phyloP scores from a whole-genome alignment of 2,329 filamentous ascomycete species.

The Paramyrothecium sp. region DNA sequence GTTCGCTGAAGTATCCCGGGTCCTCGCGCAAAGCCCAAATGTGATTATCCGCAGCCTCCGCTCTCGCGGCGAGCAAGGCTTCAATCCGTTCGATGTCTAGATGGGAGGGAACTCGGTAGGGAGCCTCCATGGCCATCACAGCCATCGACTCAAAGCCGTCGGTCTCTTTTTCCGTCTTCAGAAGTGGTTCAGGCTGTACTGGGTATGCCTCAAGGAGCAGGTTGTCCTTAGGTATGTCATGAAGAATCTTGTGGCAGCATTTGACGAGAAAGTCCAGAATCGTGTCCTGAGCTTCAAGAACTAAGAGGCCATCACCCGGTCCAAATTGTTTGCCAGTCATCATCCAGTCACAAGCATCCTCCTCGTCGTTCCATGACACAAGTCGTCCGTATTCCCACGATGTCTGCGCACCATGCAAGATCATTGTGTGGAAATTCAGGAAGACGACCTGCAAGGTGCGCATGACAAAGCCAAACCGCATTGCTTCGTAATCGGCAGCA shows the following conservation, averaged over 20 bases:
- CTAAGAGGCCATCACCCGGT: constrained; percentile 45
- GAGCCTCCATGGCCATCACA: constrained; percentile 44
- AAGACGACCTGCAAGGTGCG: constrained; percentile 20
- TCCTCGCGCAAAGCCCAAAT: constrained; percentile 57
- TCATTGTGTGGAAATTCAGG: constrained; percentile 30
- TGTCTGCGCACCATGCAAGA: constrained; percentile 25
- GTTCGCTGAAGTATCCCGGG: constrained; percentile 51
- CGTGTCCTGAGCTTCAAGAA: constrained; percentile 50
- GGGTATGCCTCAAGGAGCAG: constrained; percentile 25
- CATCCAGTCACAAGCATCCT: constrained; percentile 36
- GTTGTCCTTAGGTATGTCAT: constrained; percentile 39
- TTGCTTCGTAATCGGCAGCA: constrained; percentile 35
- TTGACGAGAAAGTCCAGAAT: constrained; percentile 47
- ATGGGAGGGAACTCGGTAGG: constrained; percentile 47
- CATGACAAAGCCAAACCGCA: constrained; percentile 24
- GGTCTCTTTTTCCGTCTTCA: constrained; percentile 23
- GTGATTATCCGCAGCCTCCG: constrained; percentile 48
- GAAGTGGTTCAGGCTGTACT: constrained; percentile 34
- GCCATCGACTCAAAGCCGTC: constrained; percentile 35
- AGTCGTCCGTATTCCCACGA: constrained; percentile 34
- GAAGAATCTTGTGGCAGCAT: constrained; percentile 46
- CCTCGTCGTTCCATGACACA: constrained; percentile 27
- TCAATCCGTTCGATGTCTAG: constrained; percentile 45
- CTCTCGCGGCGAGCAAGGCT: constrained; percentile 39
- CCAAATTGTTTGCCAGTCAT: constrained; percentile 30